These are phyloP conservation scores for Venturia oleaginea DNA, from an alignment of 2,329 filamentous ascomycete species.

Conservation along the genomic window DNA sequence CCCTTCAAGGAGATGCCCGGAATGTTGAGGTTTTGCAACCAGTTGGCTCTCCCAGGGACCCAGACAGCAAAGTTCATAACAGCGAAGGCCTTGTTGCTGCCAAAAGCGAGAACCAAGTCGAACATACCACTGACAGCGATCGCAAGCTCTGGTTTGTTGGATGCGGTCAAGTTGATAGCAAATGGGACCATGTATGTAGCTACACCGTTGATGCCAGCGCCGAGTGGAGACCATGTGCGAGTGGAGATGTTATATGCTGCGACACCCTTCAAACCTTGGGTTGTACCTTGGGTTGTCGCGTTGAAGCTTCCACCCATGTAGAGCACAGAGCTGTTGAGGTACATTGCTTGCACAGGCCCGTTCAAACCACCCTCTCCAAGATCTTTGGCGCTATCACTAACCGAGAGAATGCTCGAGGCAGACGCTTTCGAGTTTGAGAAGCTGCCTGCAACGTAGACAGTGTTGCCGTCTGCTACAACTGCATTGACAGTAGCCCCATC, in stretches of 20 bases:
- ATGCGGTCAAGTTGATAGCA: conserved; percentile 63
- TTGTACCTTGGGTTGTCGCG: conserved; percentile 54
- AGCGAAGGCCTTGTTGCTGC: conserved; percentile 48
- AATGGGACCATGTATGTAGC: conserved; percentile 70
- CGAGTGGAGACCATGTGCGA: conserved; percentile 68
- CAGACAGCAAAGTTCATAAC: conserved; percentile 79
- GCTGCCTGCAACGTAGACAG: conserved; percentile 72
- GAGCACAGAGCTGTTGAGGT: conserved; percentile 54
- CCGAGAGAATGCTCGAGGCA: conserved; percentile 67
- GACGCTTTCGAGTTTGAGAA: conserved; percentile 55
- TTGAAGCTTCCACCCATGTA: conserved; percentile 84
- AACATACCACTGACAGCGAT: conserved; percentile 78
- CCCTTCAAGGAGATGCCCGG: conserved; percentile 61
- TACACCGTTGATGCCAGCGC: conserved; percentile 73
- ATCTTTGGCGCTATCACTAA: conserved; percentile 52
- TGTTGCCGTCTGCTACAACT: conserved; percentile 55
- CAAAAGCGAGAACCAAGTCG: conserved; percentile 59
- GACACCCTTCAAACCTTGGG: conserved; percentile 61
- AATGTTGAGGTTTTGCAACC: conserved; percentile 68
- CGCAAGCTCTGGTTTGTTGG: conserved; percentile 55
- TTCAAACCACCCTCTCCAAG: conserved; percentile 64
- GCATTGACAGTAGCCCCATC: conserved; percentile 58
- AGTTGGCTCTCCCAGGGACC: conserved; percentile 77
- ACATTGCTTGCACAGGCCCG: conserved; percentile 63
- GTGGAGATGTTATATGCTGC: conserved; percentile 63